Conservation (phyloP, 805 yeast genomes). For the Candida berthetii region DNA sequence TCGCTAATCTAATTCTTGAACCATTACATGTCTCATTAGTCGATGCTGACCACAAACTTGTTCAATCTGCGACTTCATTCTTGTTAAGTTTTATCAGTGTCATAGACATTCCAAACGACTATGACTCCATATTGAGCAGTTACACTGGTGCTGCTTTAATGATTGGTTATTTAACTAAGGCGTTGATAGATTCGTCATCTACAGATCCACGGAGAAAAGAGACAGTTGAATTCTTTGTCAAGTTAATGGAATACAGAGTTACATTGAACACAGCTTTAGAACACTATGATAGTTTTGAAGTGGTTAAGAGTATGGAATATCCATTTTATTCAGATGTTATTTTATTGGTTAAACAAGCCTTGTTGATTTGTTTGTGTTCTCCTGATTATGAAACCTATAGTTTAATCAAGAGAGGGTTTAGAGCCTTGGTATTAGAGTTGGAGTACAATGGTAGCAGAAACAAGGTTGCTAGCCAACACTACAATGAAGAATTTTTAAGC, state of each 20-base stretch:
- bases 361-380: constrained; percentile 45
- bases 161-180: constrained; percentile 29
- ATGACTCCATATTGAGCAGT: constrained; percentile 25
- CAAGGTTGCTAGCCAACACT: constrained; percentile 14
- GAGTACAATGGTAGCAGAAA: constrained; percentile 20
- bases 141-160: constrained; percentile 33
- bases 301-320: constrained; percentile 19
- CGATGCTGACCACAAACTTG: constrained; percentile 28
- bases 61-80: constrained; percentile 29
- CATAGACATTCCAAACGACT: constrained; percentile 23
- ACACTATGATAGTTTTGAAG: constrained; percentile 15
- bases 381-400: constrained; percentile 44
- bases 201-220: constrained; percentile 25
- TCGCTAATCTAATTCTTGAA: constrained; percentile 11
- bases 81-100: constrained; percentile 22
- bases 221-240: constrained; percentile 30
- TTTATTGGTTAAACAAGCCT: constrained; percentile 41
- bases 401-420: constrained; percentile 36
- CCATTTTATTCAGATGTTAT: constrained; percentile 26
- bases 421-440: constrained; percentile 18
- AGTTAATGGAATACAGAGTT: constrained; percentile 31
- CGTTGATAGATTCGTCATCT: constrained; percentile 22
- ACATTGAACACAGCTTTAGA: constrained; percentile 22
- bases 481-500: constrained; percentile 31
- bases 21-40: constrained; percentile 33